These are phyloP conservation scores for Thermothelomyces thermophilus DNA, from an alignment of 2,329 filamentous ascomycete genomes.

Conservation along the genomic window DNA sequence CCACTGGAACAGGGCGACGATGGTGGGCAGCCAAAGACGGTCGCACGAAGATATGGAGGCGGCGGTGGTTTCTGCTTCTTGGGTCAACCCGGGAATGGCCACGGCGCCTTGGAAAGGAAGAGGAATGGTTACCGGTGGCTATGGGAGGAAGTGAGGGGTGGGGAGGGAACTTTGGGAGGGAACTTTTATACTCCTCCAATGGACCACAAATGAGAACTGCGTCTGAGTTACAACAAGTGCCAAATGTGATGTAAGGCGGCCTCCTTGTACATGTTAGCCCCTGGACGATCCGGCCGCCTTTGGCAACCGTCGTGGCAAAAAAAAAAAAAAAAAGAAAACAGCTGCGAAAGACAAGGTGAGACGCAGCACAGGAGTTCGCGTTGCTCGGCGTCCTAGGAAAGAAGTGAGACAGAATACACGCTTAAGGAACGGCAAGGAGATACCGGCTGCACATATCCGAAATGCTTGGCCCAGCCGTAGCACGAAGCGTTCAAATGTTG, in stretches of 20 bases:
- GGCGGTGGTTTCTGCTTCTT: neutral
- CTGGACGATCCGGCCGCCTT: neutral
- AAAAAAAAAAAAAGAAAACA: no score
- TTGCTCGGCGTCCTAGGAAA: neutral
- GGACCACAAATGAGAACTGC: neutral
- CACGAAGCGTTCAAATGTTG: no score
- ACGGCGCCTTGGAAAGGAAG: neutral
- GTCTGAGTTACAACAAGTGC: neutral
- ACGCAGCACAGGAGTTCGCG: neutral
- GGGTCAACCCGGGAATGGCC: neutral
- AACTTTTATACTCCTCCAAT: conserved; percentile 4
- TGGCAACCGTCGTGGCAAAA: neutral
- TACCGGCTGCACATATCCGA: conserved; percentile 5
- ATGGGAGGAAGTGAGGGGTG: neutral
- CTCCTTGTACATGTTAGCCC: no score
- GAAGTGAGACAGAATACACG: neutral
- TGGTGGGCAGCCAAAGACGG: neutral
- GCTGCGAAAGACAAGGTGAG: neutral
- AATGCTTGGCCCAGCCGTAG: neutral
- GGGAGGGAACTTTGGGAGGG: no score
- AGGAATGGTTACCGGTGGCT: neutral
- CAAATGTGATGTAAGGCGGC: neutral
- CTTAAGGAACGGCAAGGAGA: no score
- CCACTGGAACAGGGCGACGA: neutral
- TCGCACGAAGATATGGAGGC: neutral